phyloP scores from a whole-genome alignment of 2,329 filamentous ascomycete species.

The Ophidiomyces ophidiicola region DNA sequence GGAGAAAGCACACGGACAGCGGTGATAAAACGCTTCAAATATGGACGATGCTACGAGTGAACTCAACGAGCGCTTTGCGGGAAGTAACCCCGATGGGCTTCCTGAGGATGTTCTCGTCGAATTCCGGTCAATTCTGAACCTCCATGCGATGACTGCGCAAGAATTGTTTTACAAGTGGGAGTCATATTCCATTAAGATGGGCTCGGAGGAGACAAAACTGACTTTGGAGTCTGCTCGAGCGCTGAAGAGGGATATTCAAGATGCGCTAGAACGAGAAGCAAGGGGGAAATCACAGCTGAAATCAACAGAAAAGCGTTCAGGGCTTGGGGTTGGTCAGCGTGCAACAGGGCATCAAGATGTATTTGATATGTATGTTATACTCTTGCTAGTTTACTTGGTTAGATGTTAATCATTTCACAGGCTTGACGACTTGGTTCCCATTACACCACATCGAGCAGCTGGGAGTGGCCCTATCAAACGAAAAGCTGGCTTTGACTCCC shows the following conservation, averaged over 20 bases:
- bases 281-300: conserved; percentile 53
- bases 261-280: conserved; percentile 65
- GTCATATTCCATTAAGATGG: conserved; percentile 92
- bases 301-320: conserved; percentile 49
- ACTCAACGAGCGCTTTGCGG: conserved; percentile 49
- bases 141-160: conserved; percentile 68
- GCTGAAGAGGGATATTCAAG: conserved; percentile 79
- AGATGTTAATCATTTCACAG: conserved; percentile 24
- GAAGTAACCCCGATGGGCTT: conserved; percentile 44
- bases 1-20: too few species aligned
- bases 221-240: conserved; percentile 59
- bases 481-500: conserved; percentile 40
- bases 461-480: conserved; percentile 36
- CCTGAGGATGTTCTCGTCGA: conserved; percentile 68
- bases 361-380: conserved; percentile 56
- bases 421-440: conserved; percentile 57
- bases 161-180: conserved; percentile 99
- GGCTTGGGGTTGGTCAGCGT: conserved; percentile 48
- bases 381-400: background rate
- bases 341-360: conserved; percentile 51
- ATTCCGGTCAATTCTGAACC: conserved; percentile 70
- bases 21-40: conserved; percentile 5
- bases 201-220: conserved; percentile 60
- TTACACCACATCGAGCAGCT: conserved; percentile 39
- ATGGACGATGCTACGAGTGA: conserved; percentile 24